Conservation (phyloP, 2,329 filamentous ascomycete genomes). For the Penicillium sp. region DNA sequence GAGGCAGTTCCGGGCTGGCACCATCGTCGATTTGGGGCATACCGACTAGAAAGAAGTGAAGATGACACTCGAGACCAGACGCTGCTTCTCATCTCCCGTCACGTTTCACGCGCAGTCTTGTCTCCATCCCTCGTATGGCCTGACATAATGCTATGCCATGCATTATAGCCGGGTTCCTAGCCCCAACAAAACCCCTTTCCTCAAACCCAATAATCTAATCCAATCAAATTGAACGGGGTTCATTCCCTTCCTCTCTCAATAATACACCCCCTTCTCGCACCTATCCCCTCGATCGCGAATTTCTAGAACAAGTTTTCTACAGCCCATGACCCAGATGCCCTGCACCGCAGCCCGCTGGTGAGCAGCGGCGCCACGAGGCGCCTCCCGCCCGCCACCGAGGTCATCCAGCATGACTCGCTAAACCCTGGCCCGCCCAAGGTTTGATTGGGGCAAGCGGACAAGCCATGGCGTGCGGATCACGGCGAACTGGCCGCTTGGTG, state of each 20-base stretch:
- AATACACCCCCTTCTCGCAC: not conserved
- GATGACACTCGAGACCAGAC: not conserved
- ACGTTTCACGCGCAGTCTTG: not conserved
- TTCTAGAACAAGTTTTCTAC: slow-evolving; percentile 10
- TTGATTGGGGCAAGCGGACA: slow-evolving; percentile 5
- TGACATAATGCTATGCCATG: slow-evolving; percentile 11
- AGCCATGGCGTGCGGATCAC: slow-evolving; percentile 29
- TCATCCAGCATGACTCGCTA: slow-evolving; percentile 21
- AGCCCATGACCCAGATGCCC: slow-evolving; percentile 2
- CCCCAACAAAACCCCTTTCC: not conserved
- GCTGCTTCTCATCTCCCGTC: not conserved
- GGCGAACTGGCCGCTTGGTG: slow-evolving; percentile 13
- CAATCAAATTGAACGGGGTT: not conserved
- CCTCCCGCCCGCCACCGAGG: slow-evolving; percentile 30
- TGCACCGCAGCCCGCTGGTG: slow-evolving; percentile 10
- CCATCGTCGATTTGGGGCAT: slow-evolving; percentile 5
- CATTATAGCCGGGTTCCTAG: not conserved
- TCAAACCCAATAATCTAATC: not conserved
- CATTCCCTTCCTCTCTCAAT: not conserved
- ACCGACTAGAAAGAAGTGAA: not conserved
- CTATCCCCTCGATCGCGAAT: not conserved
- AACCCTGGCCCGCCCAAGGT: slow-evolving; percentile 6
- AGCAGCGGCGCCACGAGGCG: slow-evolving; percentile 20
- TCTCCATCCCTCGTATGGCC: slow-evolving; percentile 12
- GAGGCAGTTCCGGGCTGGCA: slow-evolving; percentile 30